Base-by-base conservation (phyloP, 345 rosid species). In the Gossypioides kirkii region DNA sequence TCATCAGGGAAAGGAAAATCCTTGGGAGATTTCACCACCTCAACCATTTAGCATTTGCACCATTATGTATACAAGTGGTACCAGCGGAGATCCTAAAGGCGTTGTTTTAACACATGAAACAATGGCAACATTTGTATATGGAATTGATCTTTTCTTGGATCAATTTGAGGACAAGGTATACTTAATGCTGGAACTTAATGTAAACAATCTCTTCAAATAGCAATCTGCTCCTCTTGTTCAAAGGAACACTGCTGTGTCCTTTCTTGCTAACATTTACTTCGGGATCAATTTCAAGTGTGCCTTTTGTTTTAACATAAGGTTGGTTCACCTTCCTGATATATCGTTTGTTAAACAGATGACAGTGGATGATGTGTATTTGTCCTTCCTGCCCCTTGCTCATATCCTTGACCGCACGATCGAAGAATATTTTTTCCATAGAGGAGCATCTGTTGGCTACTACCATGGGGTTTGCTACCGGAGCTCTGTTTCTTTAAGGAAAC, bases 71-170 rank as follows among this genome's bases (percentile, higher is more conserved):
- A 95, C 99, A 22, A 95, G 99, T 17, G 99, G 99, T 56, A 92
- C 99, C 76, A 95, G 97, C 74, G 99, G 99, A 74, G 90, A 89
- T 60, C 99, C 99, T 20, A 95, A 95, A 82, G 98, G 99, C 4
- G 99, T 95, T 60, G 91, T 92, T 72, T 76, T 95, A 62, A 88
- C 89, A 55, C 99, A 95, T 73, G 97, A 95, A 85, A 87, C 88
- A 12, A 77, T 92, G 16, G 80, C 88, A 5, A 59, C 79, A 46
- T 84, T 82, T 23, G 90, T 92, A 38, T 77, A 84, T 47, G 97
- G 98, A 45, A 38, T 89, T 59, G 99, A 95, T 82, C 81, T 90
- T 54, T 95, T 79, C 77, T 16, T 95, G 87, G 98, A 88, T 54
- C 96, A 89, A 77, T 89, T 95, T 71, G 96, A 91, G 2, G 99